Evolutionary conservation across 805 yeast species (phyloP), one percentile per base, ranked within the genome.

Genomic region (Candida sonorensis): DNA sequence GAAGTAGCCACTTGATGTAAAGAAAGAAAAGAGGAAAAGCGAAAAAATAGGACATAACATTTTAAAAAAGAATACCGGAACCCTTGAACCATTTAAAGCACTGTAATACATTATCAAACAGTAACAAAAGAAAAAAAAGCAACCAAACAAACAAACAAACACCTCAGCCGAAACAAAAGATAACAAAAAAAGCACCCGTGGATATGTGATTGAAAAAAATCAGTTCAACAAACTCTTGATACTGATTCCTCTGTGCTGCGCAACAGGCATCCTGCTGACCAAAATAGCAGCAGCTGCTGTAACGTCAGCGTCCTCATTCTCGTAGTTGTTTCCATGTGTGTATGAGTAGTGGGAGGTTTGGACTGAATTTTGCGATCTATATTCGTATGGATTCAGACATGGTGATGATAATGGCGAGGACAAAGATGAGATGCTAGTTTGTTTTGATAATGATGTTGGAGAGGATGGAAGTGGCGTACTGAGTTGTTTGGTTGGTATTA

Each of bases 211-310:
- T 4, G 14, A 19, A 10, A 7, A 11, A 2, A 9, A 16, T 34
- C 31, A 51, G 18, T 52, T 52, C 25, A 52, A 38, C 35, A 52
- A 40, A 40, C 56, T 52, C 23, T 44, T 38, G 13, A 52, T 51
- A 20, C 54, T 45, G 21, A 52, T 50, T 7, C 37, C 40, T 24
- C 28, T 26, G 4, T 40, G 37, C 16, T 39, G 29, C n/a, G n/a
- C n/a, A 16, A 37, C 33, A 9, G 37, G 28, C 5, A 18, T 34
- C 14, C 23, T 26, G 22, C 16, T 20, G 23, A 21, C 26, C 12
- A 26, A 26, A 6, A 26, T 31, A 8, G 29, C 25, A 12, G 29
- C 34, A 8, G 29, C 34, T 5, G 26, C 17, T 5, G 33, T 23
- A 26, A 32, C 30, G 14, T 33, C 34, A 20, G 15, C 27, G 17